A percentile compares a stretch with the other conserved stretches of the same genome.
phyloP scores from a whole-genome alignment of 805 yeast species.

The Myxozyma udenii region DNA sequence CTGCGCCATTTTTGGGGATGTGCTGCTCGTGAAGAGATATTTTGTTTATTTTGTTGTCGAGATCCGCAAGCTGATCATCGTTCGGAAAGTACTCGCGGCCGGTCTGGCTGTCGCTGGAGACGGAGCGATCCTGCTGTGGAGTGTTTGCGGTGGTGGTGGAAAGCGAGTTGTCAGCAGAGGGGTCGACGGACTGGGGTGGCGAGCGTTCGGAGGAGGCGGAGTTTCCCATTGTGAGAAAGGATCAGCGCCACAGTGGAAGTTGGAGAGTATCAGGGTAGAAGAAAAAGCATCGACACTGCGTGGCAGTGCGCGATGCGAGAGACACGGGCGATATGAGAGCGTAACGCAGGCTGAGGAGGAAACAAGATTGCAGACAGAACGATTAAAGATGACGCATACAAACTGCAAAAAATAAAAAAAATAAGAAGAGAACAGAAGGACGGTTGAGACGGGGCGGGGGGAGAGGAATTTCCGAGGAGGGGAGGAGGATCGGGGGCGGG shows the following conservation, averaged over 20 bases:
- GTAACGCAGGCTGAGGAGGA: not conserved
- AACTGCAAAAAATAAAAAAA: not conserved
- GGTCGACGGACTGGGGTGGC: not conserved
- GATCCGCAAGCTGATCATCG: no score
- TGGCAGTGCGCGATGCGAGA: no score
- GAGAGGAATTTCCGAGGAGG: no score
- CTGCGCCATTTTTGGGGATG: no score
- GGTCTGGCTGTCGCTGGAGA: no score
- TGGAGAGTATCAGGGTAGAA: not conserved
- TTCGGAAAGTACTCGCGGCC: no score
- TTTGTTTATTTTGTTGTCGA: no score
- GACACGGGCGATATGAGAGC: no score
- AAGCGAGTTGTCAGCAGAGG: not conserved
- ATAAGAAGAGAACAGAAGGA: not conserved
- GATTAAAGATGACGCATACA: not conserved
- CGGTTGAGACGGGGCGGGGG: not conserved
- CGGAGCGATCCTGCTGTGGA: no score
- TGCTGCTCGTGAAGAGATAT: no score
- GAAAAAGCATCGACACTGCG: no score
- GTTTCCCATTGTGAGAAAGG: slow-evolving; percentile 20
- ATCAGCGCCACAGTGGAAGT: not conserved
- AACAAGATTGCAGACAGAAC: not conserved
- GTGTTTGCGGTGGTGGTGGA: slow-evolving; percentile 9
- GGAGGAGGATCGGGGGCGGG: not conserved
- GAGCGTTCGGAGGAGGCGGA: slow-evolving; percentile 24